These are phyloP conservation scores for Pleurotus tuoliensis DNA, from an alignment of 768 basidiomycete genomes.

Conservation along the genomic window DNA sequence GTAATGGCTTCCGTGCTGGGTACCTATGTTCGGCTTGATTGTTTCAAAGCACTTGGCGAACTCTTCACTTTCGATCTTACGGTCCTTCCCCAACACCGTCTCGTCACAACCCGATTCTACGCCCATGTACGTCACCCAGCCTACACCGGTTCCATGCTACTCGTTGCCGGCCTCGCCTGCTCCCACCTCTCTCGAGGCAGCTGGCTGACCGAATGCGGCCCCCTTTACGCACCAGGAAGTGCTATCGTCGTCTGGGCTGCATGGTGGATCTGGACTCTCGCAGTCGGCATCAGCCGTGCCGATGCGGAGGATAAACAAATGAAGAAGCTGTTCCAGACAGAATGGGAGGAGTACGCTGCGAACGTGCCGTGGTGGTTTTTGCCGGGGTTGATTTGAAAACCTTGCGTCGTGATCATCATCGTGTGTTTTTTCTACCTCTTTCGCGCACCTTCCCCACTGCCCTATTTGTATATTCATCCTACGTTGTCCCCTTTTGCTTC, in stretches of 20 bases:
- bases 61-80: slow-evolving; percentile 61
- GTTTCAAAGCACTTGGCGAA: slow-evolving; percentile 48
- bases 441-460: too few species aligned
- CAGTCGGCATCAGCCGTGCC: slow-evolving; percentile 40
- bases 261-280: slow-evolving; percentile 43
- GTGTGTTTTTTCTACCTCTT: too few species aligned
- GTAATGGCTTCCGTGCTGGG: slow-evolving; percentile 39
- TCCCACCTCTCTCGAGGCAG: slow-evolving; percentile 38
- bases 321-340: slow-evolving; percentile 34
- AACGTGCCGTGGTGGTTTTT: slow-evolving; percentile 43
- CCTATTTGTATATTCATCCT: too few species aligned
- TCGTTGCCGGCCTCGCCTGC: slow-evolving; percentile 35
- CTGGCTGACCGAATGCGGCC: slow-evolving; percentile 32
- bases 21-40: slow-evolving; percentile 45
- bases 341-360: slow-evolving; percentile 43
- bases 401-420: too few species aligned
- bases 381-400: slow-evolving; percentile 33
- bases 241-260: slow-evolving; percentile 23
- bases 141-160: slow-evolving; percentile 42
- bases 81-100: slow-evolving; percentile 44
- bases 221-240: slow-evolving; percentile 18
- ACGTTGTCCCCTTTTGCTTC: too few species aligned
- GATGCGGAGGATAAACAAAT: slow-evolving; percentile 46
- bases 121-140: slow-evolving; percentile 44
- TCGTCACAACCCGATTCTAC: slow-evolving; percentile 42